These are phyloP conservation scores for Elsinoe arachidis DNA, from an alignment of 2,329 filamentous ascomycete species.

Conservation along the genomic window DNA sequence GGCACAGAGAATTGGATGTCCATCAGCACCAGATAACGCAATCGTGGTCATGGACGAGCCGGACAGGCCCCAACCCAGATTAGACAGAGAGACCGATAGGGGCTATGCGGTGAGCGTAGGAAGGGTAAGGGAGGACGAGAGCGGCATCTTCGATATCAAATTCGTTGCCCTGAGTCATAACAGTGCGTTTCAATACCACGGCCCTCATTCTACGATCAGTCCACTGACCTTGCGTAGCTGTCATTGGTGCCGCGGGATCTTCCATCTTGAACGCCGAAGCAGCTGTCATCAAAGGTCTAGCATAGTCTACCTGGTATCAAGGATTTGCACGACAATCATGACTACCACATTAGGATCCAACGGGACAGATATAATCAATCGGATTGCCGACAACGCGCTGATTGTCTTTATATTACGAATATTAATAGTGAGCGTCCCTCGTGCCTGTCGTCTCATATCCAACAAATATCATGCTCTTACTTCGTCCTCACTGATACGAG, in stretches of 20 bases:
- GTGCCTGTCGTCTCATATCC: not conserved
- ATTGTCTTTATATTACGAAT: not conserved
- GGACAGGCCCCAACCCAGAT: slow-evolving; percentile 80
- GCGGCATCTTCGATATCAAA: slow-evolving; percentile 85
- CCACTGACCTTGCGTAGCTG: slow-evolving; percentile 42
- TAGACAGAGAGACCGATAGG: slow-evolving; percentile 75
- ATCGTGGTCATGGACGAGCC: slow-evolving; percentile 86
- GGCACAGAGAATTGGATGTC: slow-evolving; percentile 73
- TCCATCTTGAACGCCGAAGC: slow-evolving; percentile 93
- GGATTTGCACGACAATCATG: no score
- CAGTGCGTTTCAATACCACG: slow-evolving; percentile 35
- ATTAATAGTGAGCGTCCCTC: not conserved
- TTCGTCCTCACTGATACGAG: not conserved
- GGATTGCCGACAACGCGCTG: not conserved
- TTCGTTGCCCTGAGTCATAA: slow-evolving; percentile 91
- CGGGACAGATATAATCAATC: no score
- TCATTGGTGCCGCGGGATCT: slow-evolving; percentile 92
- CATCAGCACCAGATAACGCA: slow-evolving; percentile 70
- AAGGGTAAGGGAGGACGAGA: slow-evolving; percentile 74
- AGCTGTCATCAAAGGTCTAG: slow-evolving; percentile 69
- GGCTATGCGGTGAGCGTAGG: slow-evolving; percentile 92
- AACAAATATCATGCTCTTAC: not conserved
- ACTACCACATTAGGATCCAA: no score
- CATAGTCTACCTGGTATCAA: not conserved
- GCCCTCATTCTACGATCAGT: not conserved